Percentiles rank a stretch among this genome's conserved stretches.
Conservation (phyloP, 2,329 filamentous ascomycete species). For the Cladophialophora immunda region DNA sequence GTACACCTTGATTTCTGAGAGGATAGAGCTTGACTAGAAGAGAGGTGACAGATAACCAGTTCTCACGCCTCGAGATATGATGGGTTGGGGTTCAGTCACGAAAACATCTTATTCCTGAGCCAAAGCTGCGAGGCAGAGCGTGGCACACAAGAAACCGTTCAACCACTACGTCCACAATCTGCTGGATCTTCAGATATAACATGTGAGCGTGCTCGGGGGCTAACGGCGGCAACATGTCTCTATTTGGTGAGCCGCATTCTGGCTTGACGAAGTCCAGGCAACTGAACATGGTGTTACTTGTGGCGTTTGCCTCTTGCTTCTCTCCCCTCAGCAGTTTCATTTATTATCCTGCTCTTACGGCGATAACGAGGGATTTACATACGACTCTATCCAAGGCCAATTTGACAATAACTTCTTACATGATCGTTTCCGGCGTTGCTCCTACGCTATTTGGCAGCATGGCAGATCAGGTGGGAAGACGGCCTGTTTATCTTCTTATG, state of each 20-base stretch:
- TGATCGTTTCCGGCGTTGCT: conserved; percentile 40
- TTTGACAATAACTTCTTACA: conserved; percentile 34
- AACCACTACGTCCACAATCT: too few species aligned
- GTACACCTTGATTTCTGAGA: too few species aligned
- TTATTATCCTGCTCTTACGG: conserved; percentile 42
- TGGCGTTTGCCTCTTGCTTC: conserved; percentile 16
- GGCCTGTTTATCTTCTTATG: conserved; percentile 44
- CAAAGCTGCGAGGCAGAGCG: too few species aligned
- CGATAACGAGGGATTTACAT: conserved; percentile 21
- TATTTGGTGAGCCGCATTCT: not conserved
- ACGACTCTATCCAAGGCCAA: conserved; percentile 29
- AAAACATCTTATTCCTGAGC: too few species aligned
- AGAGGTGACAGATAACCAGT: too few species aligned
- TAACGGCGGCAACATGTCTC: not conserved
- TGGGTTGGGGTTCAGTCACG: too few species aligned
- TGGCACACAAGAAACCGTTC: too few species aligned
- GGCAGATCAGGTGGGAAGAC: conserved; percentile 46
- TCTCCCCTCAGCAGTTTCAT: conserved; percentile 27
- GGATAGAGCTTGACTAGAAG: too few species aligned
- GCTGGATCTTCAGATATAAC: too few species aligned
- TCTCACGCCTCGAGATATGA: too few species aligned
- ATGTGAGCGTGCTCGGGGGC: too few species aligned
- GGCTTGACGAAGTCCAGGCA: not conserved
- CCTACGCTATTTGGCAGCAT: conserved; percentile 46
- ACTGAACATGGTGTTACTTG: conserved; percentile 11